These are phyloP conservation scores for Blastobotrys peoriensis DNA, from an alignment of 805 yeast species.

Conservation along the genomic window DNA sequence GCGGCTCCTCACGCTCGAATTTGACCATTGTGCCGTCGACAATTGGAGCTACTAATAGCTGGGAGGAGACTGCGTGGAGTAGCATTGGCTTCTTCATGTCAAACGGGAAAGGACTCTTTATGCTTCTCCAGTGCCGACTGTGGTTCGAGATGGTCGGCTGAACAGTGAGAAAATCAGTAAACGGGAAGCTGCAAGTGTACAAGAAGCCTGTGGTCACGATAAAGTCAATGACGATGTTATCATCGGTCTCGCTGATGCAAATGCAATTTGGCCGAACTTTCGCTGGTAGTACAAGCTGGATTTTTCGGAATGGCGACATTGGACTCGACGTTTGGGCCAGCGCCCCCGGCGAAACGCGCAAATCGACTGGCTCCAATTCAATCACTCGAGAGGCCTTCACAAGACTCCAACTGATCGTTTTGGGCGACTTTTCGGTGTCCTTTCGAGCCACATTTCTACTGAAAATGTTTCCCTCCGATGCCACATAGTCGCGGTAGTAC, in stretches of 20 bases:
- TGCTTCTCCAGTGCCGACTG: constrained; percentile 52
- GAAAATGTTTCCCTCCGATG: constrained; percentile 9
- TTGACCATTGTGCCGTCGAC: constrained; percentile 69
- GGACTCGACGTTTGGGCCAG: constrained; percentile 21
- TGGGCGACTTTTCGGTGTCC: background rate
- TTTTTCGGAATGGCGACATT: constrained; percentile 32
- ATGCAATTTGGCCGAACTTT: constrained; percentile 34
- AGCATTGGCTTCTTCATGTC: constrained; percentile 51
- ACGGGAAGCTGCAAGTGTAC: constrained; percentile 42
- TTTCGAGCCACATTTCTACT: background rate
- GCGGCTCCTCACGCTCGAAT: constrained; percentile 22
- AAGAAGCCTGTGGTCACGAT: constrained; percentile 48
- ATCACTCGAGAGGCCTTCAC: constrained; percentile 9
- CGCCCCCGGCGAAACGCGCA: constrained; percentile 3
- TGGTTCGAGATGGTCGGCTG: constrained; percentile 11
- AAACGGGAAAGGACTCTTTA: constrained; percentile 62
- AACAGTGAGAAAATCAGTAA: constrained; percentile 37
- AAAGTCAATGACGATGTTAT: constrained; percentile 43
- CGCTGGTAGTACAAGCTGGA: constrained; percentile 38
- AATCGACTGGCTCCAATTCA: constrained; percentile 18
- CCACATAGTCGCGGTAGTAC: constrained; percentile 16
- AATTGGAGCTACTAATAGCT: constrained; percentile 50
- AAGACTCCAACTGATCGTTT: constrained; percentile 14
- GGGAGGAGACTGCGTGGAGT: constrained; percentile 41
- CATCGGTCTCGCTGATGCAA: constrained; percentile 30